A percentile compares a stretch with the other conserved stretches of the same genome.
phyloP scores from a whole-genome alignment of 2,329 filamentous ascomycete species.

The Phaeosphaeria sp. region DNA sequence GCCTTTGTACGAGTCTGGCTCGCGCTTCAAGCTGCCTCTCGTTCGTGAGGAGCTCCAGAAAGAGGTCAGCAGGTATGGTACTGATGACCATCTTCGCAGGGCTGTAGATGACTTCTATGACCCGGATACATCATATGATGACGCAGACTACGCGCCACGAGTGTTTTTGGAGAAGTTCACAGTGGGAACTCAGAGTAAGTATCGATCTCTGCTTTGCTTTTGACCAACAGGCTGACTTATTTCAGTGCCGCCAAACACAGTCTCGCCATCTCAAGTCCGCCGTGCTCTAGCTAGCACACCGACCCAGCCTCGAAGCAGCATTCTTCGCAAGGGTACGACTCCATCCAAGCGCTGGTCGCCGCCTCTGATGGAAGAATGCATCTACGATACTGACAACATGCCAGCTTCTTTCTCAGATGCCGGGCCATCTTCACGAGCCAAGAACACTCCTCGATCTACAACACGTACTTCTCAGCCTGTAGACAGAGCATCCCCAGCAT shows the following conservation, averaged over 20 bases:
- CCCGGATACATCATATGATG: neutral
- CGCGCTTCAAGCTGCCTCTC: conserved; percentile 34
- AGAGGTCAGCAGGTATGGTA: conserved; percentile 10
- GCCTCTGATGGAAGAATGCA: neutral
- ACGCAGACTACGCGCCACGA: conserved; percentile 22
- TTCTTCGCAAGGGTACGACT: neutral
- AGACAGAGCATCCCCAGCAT: neutral
- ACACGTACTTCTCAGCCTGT: neutral
- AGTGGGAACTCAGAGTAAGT: conserved; percentile 8
- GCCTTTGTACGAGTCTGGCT: conserved; percentile 34
- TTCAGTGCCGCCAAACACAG: neutral
- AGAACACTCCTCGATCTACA: neutral
- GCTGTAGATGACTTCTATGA: conserved; percentile 19
- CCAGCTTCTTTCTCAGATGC: neutral
- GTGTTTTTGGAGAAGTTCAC: conserved; percentile 25
- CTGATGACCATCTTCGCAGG: conserved; percentile 1
- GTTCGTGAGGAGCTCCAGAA: conserved; percentile 1
- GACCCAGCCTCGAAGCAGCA: neutral
- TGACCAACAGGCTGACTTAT: neutral
- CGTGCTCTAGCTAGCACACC: neutral
- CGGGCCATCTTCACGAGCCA: neutral
- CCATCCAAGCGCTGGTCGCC: neutral
- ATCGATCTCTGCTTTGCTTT: neutral
- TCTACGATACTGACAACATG: neutral
- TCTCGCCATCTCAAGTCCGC: neutral